These are phyloP conservation scores for Carex pumila DNA, from an alignment of 176 grass and related monocot species.

Conservation along the genomic window DNA sequence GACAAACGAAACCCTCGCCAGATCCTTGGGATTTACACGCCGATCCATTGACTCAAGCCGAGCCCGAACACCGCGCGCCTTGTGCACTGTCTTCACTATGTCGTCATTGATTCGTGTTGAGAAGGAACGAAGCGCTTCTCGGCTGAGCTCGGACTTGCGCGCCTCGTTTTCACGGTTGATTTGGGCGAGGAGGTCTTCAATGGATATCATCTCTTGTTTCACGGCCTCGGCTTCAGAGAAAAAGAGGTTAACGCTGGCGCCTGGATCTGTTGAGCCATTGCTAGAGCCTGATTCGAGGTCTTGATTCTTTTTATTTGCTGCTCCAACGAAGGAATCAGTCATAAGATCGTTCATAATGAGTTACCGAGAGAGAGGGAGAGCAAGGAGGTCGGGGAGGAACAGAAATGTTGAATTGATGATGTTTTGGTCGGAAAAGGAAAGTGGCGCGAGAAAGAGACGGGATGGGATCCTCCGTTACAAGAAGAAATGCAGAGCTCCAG, in stretches of 20 bases:
- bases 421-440: not conserved
- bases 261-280: not conserved
- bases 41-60: slow-evolving; percentile 22
- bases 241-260: not conserved
- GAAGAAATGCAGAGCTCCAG: not conserved
- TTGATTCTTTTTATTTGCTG: not conserved
- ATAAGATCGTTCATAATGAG: slow-evolving; percentile 23
- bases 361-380: not conserved
- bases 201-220: slow-evolving; percentile 18
- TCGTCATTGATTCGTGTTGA: slow-evolving; percentile 5
- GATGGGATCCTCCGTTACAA: not conserved
- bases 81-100: not conserved
- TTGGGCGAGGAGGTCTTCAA: slow-evolving; percentile 4
- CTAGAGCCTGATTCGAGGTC: slow-evolving; percentile 16
- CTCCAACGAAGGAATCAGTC: slow-evolving; percentile 21
- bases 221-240: slow-evolving; percentile 16
- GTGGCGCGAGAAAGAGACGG: not conserved
- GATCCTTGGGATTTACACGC: not conserved
- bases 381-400: not conserved
- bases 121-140: slow-evolving; percentile 3
- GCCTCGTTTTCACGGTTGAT: slow-evolving; percentile 15
- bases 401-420: not conserved
- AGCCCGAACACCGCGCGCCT: not conserved
- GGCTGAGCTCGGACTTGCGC: not conserved
- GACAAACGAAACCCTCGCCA: slow-evolving; percentile 1